Evolutionary conservation across 306 rosid species (phyloP), one percentile per base, ranked within the genome.

Genomic region (Geum urbanum): DNA sequence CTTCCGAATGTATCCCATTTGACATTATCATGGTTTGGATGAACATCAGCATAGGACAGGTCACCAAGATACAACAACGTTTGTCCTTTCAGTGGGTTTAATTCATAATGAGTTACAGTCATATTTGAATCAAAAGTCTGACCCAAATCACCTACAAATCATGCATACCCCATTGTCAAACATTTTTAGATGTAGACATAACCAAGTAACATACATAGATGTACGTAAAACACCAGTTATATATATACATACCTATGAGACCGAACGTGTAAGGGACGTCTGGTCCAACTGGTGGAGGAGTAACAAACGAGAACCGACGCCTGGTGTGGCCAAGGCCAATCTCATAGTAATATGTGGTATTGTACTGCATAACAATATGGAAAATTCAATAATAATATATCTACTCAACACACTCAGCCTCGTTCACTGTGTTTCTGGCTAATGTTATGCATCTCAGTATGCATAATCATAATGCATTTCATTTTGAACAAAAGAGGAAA

Each of bases 1-100:
- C 97, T 88, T 84, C 89, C 96, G 96, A 94, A 88, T 53, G 94
- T 74, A 83, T 92, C 94, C 97, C 98, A 90, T 70, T 90, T 84
- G 41, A 8, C 72, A 57, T 92, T 90, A 54, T 88, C 92, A 43
- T 90, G 90, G 78, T 86, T 76, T 6, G 91, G 86, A 75, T 86
- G 81, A 50, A 69, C 65, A 72, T 92, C 98, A 0, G 97, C 96
- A 51, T 92, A 92, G 58, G 96, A 88, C 10, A 90, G 90, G 72
- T 92, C 98, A 69, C 98, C 97, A 40, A 90, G 89, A 71, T 74
- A 90, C 18, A 88, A 72, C 49, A 92, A 77, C 3, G 97, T 2
- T 78, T 92, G 52, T 56, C 94, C 96, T 56, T 83, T 90, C 15
- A 45, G 82, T 40, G 89, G 90, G 61, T 77, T 90, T 57, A 12